A percentile compares a stretch with the other conserved stretches of the same genome.
These are phyloP conservation scores for Cryptosporidium ryanae DNA, from an alignment of 169 alveolate genomes.

Conservation along the genomic window DNA sequence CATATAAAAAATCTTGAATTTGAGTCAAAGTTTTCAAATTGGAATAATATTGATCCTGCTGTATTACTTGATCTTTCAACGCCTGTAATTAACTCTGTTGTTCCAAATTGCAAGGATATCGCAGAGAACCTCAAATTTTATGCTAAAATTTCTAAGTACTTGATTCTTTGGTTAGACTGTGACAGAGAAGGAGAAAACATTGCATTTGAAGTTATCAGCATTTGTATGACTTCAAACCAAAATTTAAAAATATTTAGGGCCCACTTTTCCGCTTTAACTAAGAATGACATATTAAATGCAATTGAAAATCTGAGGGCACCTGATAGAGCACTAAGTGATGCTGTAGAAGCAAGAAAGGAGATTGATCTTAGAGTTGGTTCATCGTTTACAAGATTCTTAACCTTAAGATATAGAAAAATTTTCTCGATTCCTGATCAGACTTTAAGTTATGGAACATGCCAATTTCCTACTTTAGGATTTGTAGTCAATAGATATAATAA, in stretches of 20 bases:
- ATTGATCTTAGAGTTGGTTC: conserved; percentile 95
- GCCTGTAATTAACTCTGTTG: conserved; percentile 79
- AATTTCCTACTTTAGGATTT: conserved; percentile 98
- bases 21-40: conserved; percentile 81
- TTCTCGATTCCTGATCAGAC: conserved; percentile 55
- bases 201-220: conserved; percentile 92
- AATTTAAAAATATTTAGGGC: conserved; percentile 88
- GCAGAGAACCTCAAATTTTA: conserved; percentile 81
- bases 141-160: conserved; percentile 62
- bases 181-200: conserved; percentile 97
- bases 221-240: conserved; percentile 79
- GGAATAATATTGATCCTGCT: conserved; percentile 79
- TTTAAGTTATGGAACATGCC: conserved; percentile 98
- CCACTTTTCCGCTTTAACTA: conserved; percentile 92
- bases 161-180: conserved; percentile 94
- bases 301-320: conserved; percentile 87
- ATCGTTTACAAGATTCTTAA: conserved; percentile 92
- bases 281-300: conserved; percentile 87
- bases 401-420: conserved; percentile 83
- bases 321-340: conserved; percentile 87
- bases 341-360: conserved; percentile 93
- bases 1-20: conserved; percentile 82
- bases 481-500: conserved; percentile 92
- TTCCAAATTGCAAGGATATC: conserved; percentile 83
- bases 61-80: conserved; percentile 79